Conservation (phyloP, 2,329 filamentous ascomycete species). For the Fusarium subglutinans region DNA sequence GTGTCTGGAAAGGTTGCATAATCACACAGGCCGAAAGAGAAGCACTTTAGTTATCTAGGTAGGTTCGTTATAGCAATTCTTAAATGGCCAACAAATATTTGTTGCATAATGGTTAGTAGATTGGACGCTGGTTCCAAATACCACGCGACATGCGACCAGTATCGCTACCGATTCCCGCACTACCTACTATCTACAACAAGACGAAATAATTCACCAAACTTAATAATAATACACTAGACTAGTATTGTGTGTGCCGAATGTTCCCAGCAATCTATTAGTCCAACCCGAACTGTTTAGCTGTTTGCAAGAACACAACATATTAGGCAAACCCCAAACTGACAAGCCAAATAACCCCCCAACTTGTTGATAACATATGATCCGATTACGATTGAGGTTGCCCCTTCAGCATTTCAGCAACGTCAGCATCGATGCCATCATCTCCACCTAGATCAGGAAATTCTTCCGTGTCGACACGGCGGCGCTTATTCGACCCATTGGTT, state of each 20-base stretch:
- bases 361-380: background rate
- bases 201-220: background rate
- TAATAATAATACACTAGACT: slow-evolving; percentile 2
- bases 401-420: slow-evolving; percentile 64
- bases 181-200: background rate
- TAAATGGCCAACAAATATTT: background rate
- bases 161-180: background rate
- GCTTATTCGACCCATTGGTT: slow-evolving; percentile 65
- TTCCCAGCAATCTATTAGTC: background rate
- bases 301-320: background rate
- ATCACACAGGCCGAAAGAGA: background rate
- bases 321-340: background rate
- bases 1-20: background rate
- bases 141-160: background rate
- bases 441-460: slow-evolving; percentile 65
- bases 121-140: background rate
- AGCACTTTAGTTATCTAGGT: background rate
- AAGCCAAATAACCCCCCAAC: background rate
- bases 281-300: background rate
- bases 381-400: slow-evolving; percentile 26
- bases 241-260: background rate
- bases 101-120: background rate
- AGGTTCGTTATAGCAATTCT: background rate
- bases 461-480: slow-evolving; percentile 60
- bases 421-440: slow-evolving; percentile 65